Conservation (phyloP, 805 yeast genomes). For the Candida andamanensis region DNA sequence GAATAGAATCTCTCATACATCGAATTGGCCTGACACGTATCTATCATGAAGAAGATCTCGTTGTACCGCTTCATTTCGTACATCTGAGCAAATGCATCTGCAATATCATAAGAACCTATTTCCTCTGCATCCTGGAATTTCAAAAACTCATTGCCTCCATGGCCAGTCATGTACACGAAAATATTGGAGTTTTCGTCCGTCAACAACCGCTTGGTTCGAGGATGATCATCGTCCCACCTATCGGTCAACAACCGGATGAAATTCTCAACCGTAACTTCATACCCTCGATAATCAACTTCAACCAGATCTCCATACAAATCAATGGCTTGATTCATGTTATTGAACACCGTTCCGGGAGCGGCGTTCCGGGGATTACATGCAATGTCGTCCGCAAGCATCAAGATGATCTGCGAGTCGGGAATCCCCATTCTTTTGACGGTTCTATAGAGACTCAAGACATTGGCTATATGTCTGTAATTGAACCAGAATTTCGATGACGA, state of each 20-base stretch:
- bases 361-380: conserved; percentile 96
- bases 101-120: conserved; percentile 89
- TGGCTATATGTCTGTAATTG: conserved; percentile 97
- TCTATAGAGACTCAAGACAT: conserved; percentile 87
- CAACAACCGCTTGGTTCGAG: conserved; percentile 81
- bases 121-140: conserved; percentile 99
- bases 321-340: conserved; percentile 84
- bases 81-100: conserved; percentile 97
- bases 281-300: conserved; percentile 95
- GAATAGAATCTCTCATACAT: conserved; percentile 92
- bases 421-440: conserved; percentile 95
- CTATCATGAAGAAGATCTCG: conserved; percentile 95
- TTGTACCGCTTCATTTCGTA: conserved; percentile 91
- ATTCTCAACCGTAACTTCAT: conserved; percentile 96
- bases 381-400: conserved; percentile 94
- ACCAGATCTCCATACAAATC: conserved; percentile 92
- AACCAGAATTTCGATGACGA: conserved; percentile 98
- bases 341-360: conserved; percentile 93
- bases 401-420: conserved; percentile 94
- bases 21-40: conserved; percentile 97
- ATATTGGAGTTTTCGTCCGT: conserved; percentile 94
- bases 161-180: conserved; percentile 94
- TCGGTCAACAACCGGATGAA: conserved; percentile 90
- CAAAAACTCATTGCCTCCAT: conserved; percentile 96
- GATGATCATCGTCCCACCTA: conserved; percentile 93